Conservation (phyloP, 2,329 filamentous ascomycete species). For the Teratosphaeria epicoccoides region DNA sequence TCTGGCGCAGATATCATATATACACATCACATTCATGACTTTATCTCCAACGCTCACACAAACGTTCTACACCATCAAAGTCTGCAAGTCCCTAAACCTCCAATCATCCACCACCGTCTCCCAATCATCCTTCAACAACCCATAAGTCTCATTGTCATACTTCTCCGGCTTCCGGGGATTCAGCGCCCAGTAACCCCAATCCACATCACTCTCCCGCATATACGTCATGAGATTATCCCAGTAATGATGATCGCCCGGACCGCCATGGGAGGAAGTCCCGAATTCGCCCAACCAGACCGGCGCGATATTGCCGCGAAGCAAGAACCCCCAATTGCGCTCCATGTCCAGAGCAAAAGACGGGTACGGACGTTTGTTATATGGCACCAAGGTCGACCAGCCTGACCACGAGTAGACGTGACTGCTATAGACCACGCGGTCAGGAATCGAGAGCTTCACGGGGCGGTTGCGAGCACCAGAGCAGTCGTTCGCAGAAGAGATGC, state of each 20-base stretch:
- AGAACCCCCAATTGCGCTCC: conserved; percentile 56
- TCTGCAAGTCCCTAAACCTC: conserved; percentile 13
- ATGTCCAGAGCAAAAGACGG: conserved; percentile 52
- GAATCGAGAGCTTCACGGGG: conserved; percentile 47
- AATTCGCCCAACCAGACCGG: conserved; percentile 63
- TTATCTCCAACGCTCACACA: background rate
- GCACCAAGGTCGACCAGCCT: conserved; percentile 47
- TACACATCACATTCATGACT: background rate
- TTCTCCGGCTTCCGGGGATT: conserved; percentile 53
- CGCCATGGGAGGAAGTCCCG: conserved; percentile 46
- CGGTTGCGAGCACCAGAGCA: conserved; percentile 45
- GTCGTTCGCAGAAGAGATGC: conserved; percentile 57
- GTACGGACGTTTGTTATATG: conserved; percentile 52
- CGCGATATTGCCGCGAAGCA: conserved; percentile 45
- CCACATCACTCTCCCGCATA: conserved; percentile 46
- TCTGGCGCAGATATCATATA: background rate
- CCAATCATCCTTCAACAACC: conserved; percentile 55
- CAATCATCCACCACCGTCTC: conserved; percentile 32
- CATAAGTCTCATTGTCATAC: conserved; percentile 51
- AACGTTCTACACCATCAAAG: conserved; percentile 9
- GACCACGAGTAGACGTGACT: conserved; percentile 61
- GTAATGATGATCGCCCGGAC: conserved; percentile 51
- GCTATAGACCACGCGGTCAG: conserved; percentile 53
- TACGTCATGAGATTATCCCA: conserved; percentile 54
- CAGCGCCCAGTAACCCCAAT: conserved; percentile 55